Evolutionary conservation across 768 basidiomycete species (phyloP), one percentile per base, ranked within the genome.

Genomic region (Filobasidium floriforme): DNA sequence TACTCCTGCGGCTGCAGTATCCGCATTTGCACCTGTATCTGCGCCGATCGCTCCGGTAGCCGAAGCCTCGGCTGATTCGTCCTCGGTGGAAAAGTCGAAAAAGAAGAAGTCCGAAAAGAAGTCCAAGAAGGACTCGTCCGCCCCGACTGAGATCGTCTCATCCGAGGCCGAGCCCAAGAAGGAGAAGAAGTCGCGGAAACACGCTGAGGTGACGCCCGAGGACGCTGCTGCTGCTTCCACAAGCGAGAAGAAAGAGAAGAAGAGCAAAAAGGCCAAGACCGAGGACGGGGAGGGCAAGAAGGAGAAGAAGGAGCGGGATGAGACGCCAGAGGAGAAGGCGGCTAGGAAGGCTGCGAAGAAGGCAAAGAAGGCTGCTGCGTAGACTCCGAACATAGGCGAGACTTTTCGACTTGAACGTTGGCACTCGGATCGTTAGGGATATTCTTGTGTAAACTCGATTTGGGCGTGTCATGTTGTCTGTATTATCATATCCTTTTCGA

Each of bases 251-350:
- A 57, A 57, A 15, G 54, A 57, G 54, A 57, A 57, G 54, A 57
- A 57, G 54, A 32, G 29, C 7, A 57, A 57, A 57, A 57, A 57
- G 54, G 19, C 22, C 18, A 24, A 22, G 15, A 57, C 15, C 18
- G 19, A 22, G 29, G 29, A 57, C 24, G 29, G 29, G 3, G n/a
- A 57, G 54, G 29, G 54, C 46, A 57, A 57, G 29, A 57, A 57
- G 54, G 54, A 57, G 29, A 57, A 57, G 26, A 57, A 57, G 54
- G 54, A 57, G 54, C 7, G 54, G 54, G 26, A 57, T 57, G 54
- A 57, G 54, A 57, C 54, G 54, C n/a, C 54, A 26, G 54, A 57
- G 15, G 54, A 57, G 29, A 57, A 32, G 54, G 54, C 54, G 12
- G 54, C 54, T 15, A 57, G 54, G 54, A 57, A 57, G 54, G 54